Base-by-base conservation (phyloP, 257 asterid genomes). In the Jacaranda copaia region DNA sequence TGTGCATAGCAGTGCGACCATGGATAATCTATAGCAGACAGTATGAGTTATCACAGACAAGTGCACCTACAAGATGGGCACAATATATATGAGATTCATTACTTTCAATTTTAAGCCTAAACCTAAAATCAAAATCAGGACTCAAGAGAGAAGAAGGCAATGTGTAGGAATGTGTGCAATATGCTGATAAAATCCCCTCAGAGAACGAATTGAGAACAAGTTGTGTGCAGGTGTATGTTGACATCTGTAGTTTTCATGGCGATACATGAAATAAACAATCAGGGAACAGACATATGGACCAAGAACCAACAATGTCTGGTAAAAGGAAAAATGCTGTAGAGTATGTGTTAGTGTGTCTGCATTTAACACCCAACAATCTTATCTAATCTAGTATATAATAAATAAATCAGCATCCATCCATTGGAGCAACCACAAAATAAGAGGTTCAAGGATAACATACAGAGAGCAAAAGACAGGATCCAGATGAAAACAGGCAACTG, bases 321-420 rank as follows among this genome's bases (percentile, higher is more conserved):
- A 35, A 42, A 35, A 15, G 13, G 39, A 8, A 48, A 73, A 60
- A 57, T 57, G 78, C 70, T 60, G 51, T 15, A 18, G 59, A 32
- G 14, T 38, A 8, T 36, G 48, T 16, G 72, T 55, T 36, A 16
- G 36, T 19, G 35, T 8, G 7, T 57, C 38, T 8, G 63, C 67
- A 18, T 39, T 16, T n/a, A 64, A 75, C 52, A 68, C 35, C 15
- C 69, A 67, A 57, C 68, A 76, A 13, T 14, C 42, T 32, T 25
- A n/a, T 67, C 15, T 11, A 35, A 67, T 7, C 69, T 20, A 6
- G 46, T 58, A 19, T 45, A 66, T 56, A 59, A 48, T 63, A 62
- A 8, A 15, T 70, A 61, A 39, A 18, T 51, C 53, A 64, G 42
- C 55, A 25, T 8, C 38, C 8, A 60, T 19, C 15, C 46, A 35